Evolutionary conservation across 2,329 filamentous ascomycete genomes (phyloP), one percentile per base, ranked within the genome.

Genomic region (Hypoxylon sp.): DNA sequence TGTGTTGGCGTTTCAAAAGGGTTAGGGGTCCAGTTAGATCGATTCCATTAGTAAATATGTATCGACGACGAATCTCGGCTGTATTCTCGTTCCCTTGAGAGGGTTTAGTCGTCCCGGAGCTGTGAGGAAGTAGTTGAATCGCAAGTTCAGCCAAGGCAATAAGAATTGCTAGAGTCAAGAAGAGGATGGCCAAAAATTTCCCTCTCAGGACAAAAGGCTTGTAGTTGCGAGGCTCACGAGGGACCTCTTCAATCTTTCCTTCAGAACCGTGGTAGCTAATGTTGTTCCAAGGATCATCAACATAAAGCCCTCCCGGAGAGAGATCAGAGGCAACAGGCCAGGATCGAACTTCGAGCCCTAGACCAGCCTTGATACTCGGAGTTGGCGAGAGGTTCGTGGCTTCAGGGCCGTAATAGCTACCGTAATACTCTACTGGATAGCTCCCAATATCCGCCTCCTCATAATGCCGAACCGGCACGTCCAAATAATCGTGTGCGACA

Each of bases 61-160:
- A 72, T 36, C 71, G 70, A 23, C 55, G 58, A 7, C 61, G 65
- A 46, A 74, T 70, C 51, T 70, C 70, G 5, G 69, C 62, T 7
- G 60, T 62, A 46, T 69, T 73, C 28, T 70, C 59, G 25, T 62
- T 56, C 5, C 14, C 19, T 46, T 69, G 50, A 32, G 71, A 50
- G 19, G 51, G 38, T 13, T 21, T 19, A 19, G 52, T 19, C n/a
- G 23, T 49, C 5, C 46, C 43, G 28, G 71, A 71, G 11, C 60
- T 67, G 19, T 75, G 59, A 14, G 78, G 78, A 5, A 79, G 70
- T 45, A 72, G 64, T 25, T 72, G 75, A 49, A 75, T 69, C 1
- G 75, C 73, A 23, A 76, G 34, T 60, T 76, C 76, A 28, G 73
- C 72, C 10, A 79, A 25, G 0, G 43, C 72, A 14, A 79, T 67